phyloP scores from a whole-genome alignment of 2,329 filamentous ascomycete genomes.

The Lachnellula arida region DNA sequence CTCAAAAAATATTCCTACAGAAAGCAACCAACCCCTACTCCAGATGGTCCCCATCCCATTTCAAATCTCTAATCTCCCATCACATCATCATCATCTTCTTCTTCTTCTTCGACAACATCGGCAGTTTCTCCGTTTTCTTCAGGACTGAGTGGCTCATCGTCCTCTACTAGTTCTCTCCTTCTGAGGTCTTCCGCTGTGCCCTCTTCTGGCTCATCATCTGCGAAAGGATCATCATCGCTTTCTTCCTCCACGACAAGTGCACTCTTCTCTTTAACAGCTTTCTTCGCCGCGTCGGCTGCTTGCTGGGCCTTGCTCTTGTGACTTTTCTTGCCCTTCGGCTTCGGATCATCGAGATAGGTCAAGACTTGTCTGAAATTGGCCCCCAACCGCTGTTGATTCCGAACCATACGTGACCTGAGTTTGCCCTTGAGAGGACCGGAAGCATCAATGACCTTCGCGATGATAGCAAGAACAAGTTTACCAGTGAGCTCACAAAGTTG shows the following conservation, averaged over 20 bases:
- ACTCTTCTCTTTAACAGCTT: conserved; percentile 35
- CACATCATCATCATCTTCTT: conserved; percentile 34
- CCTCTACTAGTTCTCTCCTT: conserved; percentile 50
- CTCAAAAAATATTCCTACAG: background rate
- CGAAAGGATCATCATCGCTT: conserved; percentile 37
- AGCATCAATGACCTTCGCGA: conserved; percentile 69
- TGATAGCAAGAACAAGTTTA: conserved; percentile 77
- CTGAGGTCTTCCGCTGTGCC: conserved; percentile 55
- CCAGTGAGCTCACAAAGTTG: conserved; percentile 79
- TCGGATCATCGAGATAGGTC: conserved; percentile 69
- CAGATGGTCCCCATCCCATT: background rate
- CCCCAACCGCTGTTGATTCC: conserved; percentile 78
- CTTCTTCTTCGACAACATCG: conserved; percentile 26
- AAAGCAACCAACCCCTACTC: conserved; percentile 4
- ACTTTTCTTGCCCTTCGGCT: conserved; percentile 41
- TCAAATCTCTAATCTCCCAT: conserved; percentile 37
- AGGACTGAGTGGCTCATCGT: conserved; percentile 34
- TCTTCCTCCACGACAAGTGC: conserved; percentile 29
- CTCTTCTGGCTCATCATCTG: conserved; percentile 50
- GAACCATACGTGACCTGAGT: conserved; percentile 65
- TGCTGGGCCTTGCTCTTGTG: conserved; percentile 39
- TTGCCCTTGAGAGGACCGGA: conserved; percentile 55
- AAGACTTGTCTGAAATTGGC: conserved; percentile 82
- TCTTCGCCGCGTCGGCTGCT: conserved; percentile 38
- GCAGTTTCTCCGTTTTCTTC: conserved; percentile 38